Evolutionary conservation across 495 filamentous ascomycete species (phyloP), one percentile per base, ranked within the genome.

Genomic region (Aspergillus haitiensis): DNA sequence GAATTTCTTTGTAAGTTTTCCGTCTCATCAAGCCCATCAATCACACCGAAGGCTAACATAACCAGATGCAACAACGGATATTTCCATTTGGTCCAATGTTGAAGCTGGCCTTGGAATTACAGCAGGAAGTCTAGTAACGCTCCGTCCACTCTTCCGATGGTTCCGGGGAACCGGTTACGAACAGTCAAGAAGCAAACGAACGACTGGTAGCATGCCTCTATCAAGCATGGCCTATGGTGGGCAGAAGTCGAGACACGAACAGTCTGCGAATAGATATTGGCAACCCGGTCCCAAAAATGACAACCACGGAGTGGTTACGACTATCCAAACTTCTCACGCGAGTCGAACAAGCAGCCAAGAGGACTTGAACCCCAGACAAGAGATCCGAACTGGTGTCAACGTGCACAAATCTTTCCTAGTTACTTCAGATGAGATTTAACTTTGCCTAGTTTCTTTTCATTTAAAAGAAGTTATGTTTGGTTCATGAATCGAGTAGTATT

Each of bases 121-220:
- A 21, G 75, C 76, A 35, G 79, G 75, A 35, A 78, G 75, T 46
- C 73, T 81, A 3, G 75, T 77, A 7, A 78, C 75, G 8, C 73
- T 80, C n/a, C 75, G 75, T 13, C 78, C 78, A 6, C 66, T 81
- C 0, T 77, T 84, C 63, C 73, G 75, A 55, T 78, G 73, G 73
- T 74, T 78, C 50, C 66, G 70, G 12, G 75, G 74, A 40, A 58
- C 70, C 52, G 71, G 64, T 52, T 75, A 66, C n/a, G 61, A 15
- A 10, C 61, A 63, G 9, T 64, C 66, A 12, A 67, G 60, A 18
- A 72, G 64, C 6, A 73, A 67, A 55, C 64, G 59, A 16, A 68
- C 70, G 0, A 60, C 64, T 3, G 69, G 66, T 27, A 76, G 73
- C 49, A 16, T 72, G 34, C 73, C 73, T 2, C 62, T 76, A 6